Evolutionary conservation across 2,329 filamentous ascomycete species (phyloP), one percentile per base, ranked within the genome.

Genomic region (Chrysosporium queenslandicum): DNA sequence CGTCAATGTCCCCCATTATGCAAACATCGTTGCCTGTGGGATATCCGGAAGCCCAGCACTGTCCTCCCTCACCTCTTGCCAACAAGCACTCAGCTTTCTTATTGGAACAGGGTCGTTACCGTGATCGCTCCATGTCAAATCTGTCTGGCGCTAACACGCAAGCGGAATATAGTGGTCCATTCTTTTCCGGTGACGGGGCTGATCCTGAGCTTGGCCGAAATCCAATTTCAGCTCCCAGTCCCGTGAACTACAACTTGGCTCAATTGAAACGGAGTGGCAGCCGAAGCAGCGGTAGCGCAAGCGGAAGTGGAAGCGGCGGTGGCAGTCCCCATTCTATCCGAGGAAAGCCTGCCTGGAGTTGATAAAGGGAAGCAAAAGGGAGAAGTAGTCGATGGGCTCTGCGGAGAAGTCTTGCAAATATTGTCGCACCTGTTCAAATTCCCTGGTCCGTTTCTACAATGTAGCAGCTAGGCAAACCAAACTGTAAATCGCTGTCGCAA

Each of bases 251-350:
- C 52, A 66, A 68, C 2, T 69, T 66, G 57, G 71, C 67, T 37
- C 66, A 69, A 41, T 70, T 69, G 48, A 65, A 64, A 30, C 63
- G 67, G 58, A 65, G 63, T 32, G 73, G 68, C 46, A 77, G 74
- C 61, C 71, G 73, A 55, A 73, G 70, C 46, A 77, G 75, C 57
- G 74, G 73, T 43, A 61, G 58, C 27, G 68, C 67, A 27, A 59
- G 61, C 20, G 57, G 73, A 61, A 63, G 71, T 61, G 62, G 66
- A 49, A 68, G 64, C 50, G 66, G 67, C 46, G 68, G 63, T 53
- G 67, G 64, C 50, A 72, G 69, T 59, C 70, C 70, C 21, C 63
- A 62, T 53, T 71, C 68, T 55, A 60, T 60, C 14, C 63, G 62
- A 49, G 67, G 65, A 50, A 68, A 66, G 58, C 58, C 59, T 42